Evolutionary conservation across 768 basidiomycete genomes (phyloP).

Genomic region (Pleurotus salmoneostramineus): DNA sequence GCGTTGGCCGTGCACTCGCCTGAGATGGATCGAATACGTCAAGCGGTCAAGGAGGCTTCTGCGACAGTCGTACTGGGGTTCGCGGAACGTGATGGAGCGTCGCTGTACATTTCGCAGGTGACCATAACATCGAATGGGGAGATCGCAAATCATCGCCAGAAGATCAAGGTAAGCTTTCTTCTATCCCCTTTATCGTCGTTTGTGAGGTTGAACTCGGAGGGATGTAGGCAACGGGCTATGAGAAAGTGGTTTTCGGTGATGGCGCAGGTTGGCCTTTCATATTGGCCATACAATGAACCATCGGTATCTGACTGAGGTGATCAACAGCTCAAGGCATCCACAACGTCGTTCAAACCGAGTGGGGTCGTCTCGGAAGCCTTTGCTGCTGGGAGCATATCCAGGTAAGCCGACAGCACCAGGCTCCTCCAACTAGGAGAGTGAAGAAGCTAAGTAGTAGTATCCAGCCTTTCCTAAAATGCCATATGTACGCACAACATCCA

Average conservation of each 20-base stretch:
- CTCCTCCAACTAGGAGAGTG: not conserved
- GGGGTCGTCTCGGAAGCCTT: slow-evolving; percentile 20
- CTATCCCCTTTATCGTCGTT: no score
- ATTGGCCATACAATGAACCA: not conserved
- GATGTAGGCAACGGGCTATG: slow-evolving; percentile 23
- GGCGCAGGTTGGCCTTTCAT: slow-evolving; percentile 14
- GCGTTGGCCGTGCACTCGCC: slow-evolving; percentile 23
- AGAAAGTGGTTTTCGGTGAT: slow-evolving; percentile 26
- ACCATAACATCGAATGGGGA: slow-evolving; percentile 21
- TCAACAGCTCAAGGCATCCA: slow-evolving; percentile 22
- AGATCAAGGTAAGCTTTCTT: slow-evolving; percentile 20
- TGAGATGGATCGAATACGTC: slow-evolving; percentile 25
- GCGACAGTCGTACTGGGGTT: slow-evolving; percentile 23
- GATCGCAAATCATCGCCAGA: slow-evolving; percentile 24
- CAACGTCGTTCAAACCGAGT: slow-evolving; percentile 24
- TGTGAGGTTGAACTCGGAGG: no score
- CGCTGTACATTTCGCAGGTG: slow-evolving; percentile 22
- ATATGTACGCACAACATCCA: slow-evolving; percentile 25
- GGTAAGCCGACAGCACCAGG: slow-evolving; percentile 2
- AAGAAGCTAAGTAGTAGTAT: not conserved
- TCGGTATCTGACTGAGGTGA: not conserved
- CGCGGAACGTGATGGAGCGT: slow-evolving; percentile 22
- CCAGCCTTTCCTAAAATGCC: slow-evolving; percentile 24
- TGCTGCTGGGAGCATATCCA: slow-evolving; percentile 27
- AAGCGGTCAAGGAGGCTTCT: slow-evolving; percentile 21